These are phyloP conservation scores for Plasmodium inui DNA, from an alignment of 169 alveolate genomes.

Conservation along the genomic window DNA sequence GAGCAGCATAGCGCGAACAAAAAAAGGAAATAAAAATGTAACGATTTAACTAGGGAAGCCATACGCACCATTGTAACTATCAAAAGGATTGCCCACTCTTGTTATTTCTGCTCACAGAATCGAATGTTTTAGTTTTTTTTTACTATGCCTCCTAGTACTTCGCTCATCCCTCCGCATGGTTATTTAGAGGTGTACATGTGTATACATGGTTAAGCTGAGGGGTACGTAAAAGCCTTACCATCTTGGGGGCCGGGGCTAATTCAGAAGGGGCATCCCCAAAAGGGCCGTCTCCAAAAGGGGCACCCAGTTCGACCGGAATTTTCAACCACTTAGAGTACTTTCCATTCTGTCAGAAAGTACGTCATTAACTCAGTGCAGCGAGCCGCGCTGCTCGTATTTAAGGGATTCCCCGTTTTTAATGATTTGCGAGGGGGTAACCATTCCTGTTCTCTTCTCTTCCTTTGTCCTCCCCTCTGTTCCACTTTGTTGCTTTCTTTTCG, in stretches of 20 bases:
- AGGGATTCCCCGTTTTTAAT: not conserved
- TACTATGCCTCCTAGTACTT: not conserved
- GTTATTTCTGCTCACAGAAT: not conserved
- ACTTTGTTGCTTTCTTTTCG: not conserved
- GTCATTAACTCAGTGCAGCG: not conserved
- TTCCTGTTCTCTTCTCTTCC: not conserved
- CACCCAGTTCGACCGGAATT: not conserved
- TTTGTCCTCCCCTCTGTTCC: not conserved
- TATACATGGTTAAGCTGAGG: not conserved
- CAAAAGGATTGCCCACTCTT: not conserved
- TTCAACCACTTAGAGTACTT: not conserved
- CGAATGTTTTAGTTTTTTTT: not conserved
- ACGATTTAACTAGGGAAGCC: not conserved
- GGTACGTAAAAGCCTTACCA: not conserved
- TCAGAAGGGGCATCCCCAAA: no score
- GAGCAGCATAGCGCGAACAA: not conserved
- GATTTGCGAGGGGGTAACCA: not conserved
- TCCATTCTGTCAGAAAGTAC: not conserved
- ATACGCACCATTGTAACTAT: not conserved
- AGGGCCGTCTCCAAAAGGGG: not conserved
- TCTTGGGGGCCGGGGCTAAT: not conserved
- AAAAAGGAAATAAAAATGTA: not conserved
- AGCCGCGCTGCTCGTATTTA: not conserved
- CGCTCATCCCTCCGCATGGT: not conserved
- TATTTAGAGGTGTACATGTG: not conserved